Evolutionary conservation across 129 eudicot genomes (phyloP), one percentile per base, ranked within the genome.

Genomic region (Artemisia annua): DNA sequence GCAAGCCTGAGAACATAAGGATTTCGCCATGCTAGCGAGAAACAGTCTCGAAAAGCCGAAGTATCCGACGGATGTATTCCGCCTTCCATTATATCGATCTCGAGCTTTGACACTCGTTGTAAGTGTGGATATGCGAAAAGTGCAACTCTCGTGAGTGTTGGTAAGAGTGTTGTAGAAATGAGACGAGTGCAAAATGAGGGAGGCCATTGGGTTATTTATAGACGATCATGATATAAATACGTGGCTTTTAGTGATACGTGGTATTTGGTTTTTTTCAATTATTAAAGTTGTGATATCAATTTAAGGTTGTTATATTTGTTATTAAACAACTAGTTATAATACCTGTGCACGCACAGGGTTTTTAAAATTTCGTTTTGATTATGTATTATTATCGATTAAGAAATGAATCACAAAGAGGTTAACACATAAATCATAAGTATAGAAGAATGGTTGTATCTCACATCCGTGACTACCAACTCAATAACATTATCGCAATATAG

Each of bases 1-100:
- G 92, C 92, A 51, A 89, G 86, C 49, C 92, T 89, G 20, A 89
- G 88, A 66, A 86, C 82, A 53, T 79, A 89, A 18, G 89, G 89
- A 28, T 89, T 86, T 30, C 69, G 69, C 89, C 87, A 76, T 66
- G 91, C 85, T 3, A 89, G 76, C 1, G 87, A 86, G 16, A 89
- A 76, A 70, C 96, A 89, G 0, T 81, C 89, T 68, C 73, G 75
- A 73, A 87, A 87, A 66, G 89, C 89, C 59, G 92, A 75, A 0
- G 82, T 52, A 32, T 82, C 89, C 13, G 87, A 24, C 66, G 85
- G 85, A 61, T 82, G 87, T 11, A 82, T 48, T 5, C 81, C 92
- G 35, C 89, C 92, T 79, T 84, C 92, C 32, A 28, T 28, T 28
- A 28, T n/a, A n/a, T n/a, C n/a, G n/a, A n/a, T n/a, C n/a, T n/a